A percentile compares a stretch with the other conserved stretches of the same genome.
These are phyloP conservation scores for Citropsis articulata DNA, from an alignment of 345 rosid species.

Conservation along the genomic window DNA sequence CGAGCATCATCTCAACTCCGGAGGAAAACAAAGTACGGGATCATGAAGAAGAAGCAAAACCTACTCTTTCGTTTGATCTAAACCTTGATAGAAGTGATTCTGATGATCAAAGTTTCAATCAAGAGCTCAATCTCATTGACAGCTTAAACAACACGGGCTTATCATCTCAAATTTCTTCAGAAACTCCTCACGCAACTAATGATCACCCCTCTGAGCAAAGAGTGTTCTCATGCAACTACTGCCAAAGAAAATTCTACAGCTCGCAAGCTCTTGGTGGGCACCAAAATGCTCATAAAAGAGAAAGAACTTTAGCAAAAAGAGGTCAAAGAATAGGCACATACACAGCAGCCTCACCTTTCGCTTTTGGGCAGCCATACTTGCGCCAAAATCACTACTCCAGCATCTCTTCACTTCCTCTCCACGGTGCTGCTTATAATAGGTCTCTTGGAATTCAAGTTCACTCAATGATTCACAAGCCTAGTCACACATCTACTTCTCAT, in stretches of 20 bases:
- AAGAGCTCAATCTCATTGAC: conserved; percentile 69
- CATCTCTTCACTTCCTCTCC: conserved; percentile 51
- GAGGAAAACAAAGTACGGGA: conserved; percentile 23
- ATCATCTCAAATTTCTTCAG: conserved; percentile 21
- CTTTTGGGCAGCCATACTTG: conserved; percentile 52
- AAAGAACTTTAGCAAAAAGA: conserved; percentile 74
- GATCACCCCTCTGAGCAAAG: conserved; percentile 34
- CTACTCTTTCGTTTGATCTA: conserved; percentile 35
- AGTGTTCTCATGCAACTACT: conserved; percentile 81
- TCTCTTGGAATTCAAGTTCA: conserved; percentile 66
- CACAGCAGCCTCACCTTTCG: conserved; percentile 29
- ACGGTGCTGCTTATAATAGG: conserved; percentile 41
- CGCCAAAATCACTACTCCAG: conserved; percentile 31
- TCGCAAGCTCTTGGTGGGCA: conserved; percentile 94
- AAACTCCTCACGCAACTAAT: conserved; percentile 24
- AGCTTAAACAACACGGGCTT: conserved; percentile 31
- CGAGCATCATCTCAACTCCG: conserved; percentile 25
- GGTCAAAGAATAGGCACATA: conserved; percentile 44
- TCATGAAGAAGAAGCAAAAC: conserved; percentile 18
- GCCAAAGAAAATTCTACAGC: conserved; percentile 83
- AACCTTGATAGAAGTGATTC: conserved; percentile 27
- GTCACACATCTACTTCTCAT: conserved; percentile 26
- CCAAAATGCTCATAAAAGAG: conserved; percentile 87
- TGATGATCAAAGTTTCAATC: conserved; percentile 31
- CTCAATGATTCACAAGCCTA: conserved; percentile 56